Evolutionary conservation across 2,329 filamentous ascomycete species (phyloP), one percentile per base, ranked within the genome.

Genomic region (Shiraia sp.): DNA sequence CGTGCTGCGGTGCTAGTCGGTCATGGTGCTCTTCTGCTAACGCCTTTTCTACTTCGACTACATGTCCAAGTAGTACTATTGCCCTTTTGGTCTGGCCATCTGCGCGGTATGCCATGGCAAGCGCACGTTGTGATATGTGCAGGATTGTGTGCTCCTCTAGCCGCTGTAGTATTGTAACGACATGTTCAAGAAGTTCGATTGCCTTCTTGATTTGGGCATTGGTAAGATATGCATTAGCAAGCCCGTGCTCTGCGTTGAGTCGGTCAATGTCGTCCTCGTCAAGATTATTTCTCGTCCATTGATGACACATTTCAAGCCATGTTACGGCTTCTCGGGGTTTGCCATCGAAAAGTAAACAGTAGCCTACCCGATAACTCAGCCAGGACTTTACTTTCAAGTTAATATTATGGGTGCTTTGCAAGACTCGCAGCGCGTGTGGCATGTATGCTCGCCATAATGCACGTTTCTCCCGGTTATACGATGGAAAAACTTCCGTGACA

Each of bases 1-100:
- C 29, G 29, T 32, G 29, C 34, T 36, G 34, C 26, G 15, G 29
- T 14, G 15, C 24, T 17, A 27, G 23, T 15, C n/a, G 34, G 7
- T 25, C 8, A 17, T 14, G 34, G n/a, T 39, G 25, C 15, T 40
- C 34, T 32, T 27, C 15, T 33, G 42, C 43, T 10, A 42, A n/a
- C n/a, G n/a, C n/a, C 22, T 29, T 15, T 6, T 14, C n/a, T 3
- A 45, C 13, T 32, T 44, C 34, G 19, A 52, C 38, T 3, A 43
- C 37, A 13, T 49, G 42, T 40, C 46, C 42, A 13, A 49, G 42
- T 27, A 49, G 42, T 23, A 3, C 19, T 31, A 44, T 23, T 10
- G 49, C 49, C 28, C 42, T 32, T 19, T 47, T 28, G 1, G 23
- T 32, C 28, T 47, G 40, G 17, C 32, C 25, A 9, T 47, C 36